Evolutionary conservation across 768 basidiomycete genomes (phyloP), one percentile per base, ranked within the genome.

Genomic region (Tephrocybe sp.): DNA sequence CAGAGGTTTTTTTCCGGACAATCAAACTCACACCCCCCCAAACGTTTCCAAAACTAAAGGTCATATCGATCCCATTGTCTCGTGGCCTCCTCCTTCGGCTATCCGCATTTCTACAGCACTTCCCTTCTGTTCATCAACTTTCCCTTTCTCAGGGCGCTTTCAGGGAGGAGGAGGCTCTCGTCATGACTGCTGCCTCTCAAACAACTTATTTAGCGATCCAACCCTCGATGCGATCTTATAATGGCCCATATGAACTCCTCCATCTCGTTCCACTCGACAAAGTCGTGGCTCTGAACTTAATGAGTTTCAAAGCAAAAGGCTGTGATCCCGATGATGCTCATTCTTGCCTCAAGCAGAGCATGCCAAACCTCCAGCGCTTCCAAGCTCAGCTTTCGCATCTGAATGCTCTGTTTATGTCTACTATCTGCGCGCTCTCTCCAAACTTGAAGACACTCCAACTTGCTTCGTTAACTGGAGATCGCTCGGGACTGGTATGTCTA

Each of bases 241-340:
- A 35, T 50, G 49, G 49, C 20, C 49, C 49, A 22, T 50, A 20
- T 30, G 32, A 42, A 41, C 41, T 50, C 19, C 40, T 50, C 10
- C 49, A 4, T n/a, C 31, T 22, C 13, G 34, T 36, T 23, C 8
- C 26, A 8, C 26, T 26, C 26, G 26, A 26, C 3, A 26, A 26
- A 3, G 26, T 26, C 26, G 4, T 26, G 26, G 26, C 3, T 8
- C 26, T 26, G 3, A 26, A 26, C 26, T 26, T 26, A 7, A 7
- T 3, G 3, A 26, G 26, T 26, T 26, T 26, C 26, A 26, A 26
- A 26, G 7, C 4, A 7, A 26, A 26, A 26, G 26, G 26, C 26
- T 26, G 26, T 7, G 26, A 26, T 26, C 26, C 26, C 26, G 26
- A 26, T 26, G 26, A 26, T 26, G 26, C 26, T 3, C 4, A 3